Evolutionary conservation across 169 alveolate species (phyloP).

Genomic region (Plasmodium relictum): DNA sequence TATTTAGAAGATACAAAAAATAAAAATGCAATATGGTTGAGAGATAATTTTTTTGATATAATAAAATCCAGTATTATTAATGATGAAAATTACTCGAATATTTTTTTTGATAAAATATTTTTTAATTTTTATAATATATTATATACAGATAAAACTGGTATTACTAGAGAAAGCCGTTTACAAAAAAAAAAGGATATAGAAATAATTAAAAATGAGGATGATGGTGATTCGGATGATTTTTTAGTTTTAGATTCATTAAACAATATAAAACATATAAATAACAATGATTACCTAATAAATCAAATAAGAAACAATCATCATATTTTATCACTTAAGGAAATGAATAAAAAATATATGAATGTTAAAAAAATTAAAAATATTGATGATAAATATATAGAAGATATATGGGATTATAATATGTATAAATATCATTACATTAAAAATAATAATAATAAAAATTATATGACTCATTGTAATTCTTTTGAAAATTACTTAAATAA

Average conservation of each 20-base stretch:
- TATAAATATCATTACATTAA: slow-evolving; percentile 16
- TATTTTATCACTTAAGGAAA: slow-evolving; percentile 1
- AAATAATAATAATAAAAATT: neutral
- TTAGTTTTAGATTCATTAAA: neutral
- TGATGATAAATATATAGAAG: slow-evolving; percentile 36
- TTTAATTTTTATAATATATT: slow-evolving; percentile 26
- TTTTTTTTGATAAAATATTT: slow-evolving; percentile 59
- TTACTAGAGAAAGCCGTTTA: neutral
- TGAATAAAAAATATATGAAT: slow-evolving; percentile 23
- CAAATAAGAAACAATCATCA: neutral
- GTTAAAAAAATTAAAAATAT: slow-evolving; percentile 37
- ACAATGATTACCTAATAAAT: neutral
- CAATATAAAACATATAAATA: neutral
- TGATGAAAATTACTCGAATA: slow-evolving; percentile 42
- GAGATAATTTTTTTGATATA: slow-evolving; percentile 37
- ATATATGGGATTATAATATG: slow-evolving; percentile 15
- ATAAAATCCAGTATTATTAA: slow-evolving; percentile 25
- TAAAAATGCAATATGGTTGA: neutral
- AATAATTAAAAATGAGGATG: slow-evolving; percentile 15
- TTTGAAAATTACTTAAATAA: slow-evolving; percentile 37
- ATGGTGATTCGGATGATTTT: slow-evolving; percentile 32
- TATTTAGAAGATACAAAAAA: slow-evolving; percentile 4
- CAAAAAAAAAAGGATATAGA: slow-evolving; percentile 8
- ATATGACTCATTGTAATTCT: neutral
- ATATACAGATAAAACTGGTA: slow-evolving; percentile 4